A percentile compares a stretch with the other conserved stretches of the same genome.
Evolutionary conservation across 306 rosid genomes (phyloP).

Genomic region (Delonix regia): DNA sequence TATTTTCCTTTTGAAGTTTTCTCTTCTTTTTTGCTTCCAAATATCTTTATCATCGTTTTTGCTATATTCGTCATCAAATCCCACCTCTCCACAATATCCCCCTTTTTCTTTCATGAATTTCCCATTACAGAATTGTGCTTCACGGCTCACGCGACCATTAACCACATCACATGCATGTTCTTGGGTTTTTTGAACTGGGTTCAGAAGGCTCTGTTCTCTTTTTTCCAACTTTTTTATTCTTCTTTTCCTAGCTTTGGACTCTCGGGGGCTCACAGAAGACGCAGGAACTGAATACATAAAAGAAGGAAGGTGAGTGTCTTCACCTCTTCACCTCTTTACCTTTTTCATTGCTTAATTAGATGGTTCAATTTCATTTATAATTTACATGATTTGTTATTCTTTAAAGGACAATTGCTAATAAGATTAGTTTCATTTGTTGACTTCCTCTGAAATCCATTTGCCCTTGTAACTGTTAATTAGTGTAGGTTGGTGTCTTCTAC

Average conservation of each 20-base stretch:
- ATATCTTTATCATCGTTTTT: neutral
- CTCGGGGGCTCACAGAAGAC: neutral
- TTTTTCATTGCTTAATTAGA: slow-evolving; percentile 39
- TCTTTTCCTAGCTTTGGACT: neutral
- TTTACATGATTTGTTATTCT: neutral
- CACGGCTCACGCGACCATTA: neutral
- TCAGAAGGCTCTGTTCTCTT: neutral
- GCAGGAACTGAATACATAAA: neutral
- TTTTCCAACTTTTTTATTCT: neutral
- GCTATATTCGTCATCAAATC: neutral
- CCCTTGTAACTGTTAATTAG: slow-evolving; percentile 27
- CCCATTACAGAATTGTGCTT: neutral
- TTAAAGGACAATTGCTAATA: neutral
- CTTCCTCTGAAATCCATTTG: slow-evolving; percentile 21
- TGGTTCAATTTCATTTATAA: slow-evolving; percentile 30
- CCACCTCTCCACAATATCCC: neutral
- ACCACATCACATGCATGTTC: neutral
- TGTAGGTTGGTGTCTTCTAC: slow-evolving; percentile 38
- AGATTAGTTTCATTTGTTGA: neutral
- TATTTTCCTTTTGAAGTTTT: too few relatives aligned
- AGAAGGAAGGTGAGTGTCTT: slow-evolving; percentile 44
- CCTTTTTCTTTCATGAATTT: neutral
- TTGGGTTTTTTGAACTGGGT: neutral
- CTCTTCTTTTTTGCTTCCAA: too few relatives aligned
- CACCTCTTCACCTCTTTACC: slow-evolving; percentile 31